A percentile compares a stretch with the other conserved stretches of the same genome.
Evolutionary conservation across 2,329 filamentous ascomycete genomes (phyloP).

Genomic region (Rhinocladiella similis): DNA sequence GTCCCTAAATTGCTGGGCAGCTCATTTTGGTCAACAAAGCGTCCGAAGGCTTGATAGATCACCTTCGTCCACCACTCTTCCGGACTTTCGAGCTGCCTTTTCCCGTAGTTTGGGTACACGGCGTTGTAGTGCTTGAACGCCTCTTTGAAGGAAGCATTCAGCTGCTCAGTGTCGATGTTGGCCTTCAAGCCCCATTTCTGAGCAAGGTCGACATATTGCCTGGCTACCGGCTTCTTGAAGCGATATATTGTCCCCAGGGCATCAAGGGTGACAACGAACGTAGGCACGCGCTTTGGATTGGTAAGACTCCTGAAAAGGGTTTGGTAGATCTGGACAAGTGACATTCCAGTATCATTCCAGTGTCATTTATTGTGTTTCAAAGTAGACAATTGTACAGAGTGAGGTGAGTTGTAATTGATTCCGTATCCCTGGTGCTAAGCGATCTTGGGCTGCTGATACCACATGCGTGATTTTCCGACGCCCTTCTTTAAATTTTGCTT

Average conservation of each 20-base stretch:
- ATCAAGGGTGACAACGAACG: conserved; percentile 45
- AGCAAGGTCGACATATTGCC: conserved; percentile 43
- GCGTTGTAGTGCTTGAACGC: conserved; percentile 35
- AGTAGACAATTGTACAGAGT: neutral
- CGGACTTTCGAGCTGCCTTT: conserved; percentile 38
- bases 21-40: conserved; percentile 24
- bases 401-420: neutral
- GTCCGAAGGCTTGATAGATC: conserved; percentile 39
- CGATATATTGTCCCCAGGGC: conserved; percentile 48
- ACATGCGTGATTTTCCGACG: neutral
- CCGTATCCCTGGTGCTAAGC: neutral
- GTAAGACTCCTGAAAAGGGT: conserved; percentile 7
- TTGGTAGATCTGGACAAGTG: neutral
- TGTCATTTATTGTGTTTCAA: neutral
- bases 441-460: too few relatives aligned
- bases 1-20: conserved; percentile 38
- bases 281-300: conserved; percentile 7
- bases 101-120: conserved; percentile 46
- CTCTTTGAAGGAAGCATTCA: conserved; percentile 38
- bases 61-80: conserved; percentile 47
- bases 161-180: conserved; percentile 26
- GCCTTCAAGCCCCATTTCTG: conserved; percentile 36
- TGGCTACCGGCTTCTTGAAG: conserved; percentile 40
- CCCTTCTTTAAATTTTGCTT: neutral
- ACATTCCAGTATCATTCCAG: neutral